Percentiles rank a stretch among this genome's conserved stretches.
Evolutionary conservation across 2,329 filamentous ascomycete species (phyloP).

Genomic region (Xylariaceae sp.): DNA sequence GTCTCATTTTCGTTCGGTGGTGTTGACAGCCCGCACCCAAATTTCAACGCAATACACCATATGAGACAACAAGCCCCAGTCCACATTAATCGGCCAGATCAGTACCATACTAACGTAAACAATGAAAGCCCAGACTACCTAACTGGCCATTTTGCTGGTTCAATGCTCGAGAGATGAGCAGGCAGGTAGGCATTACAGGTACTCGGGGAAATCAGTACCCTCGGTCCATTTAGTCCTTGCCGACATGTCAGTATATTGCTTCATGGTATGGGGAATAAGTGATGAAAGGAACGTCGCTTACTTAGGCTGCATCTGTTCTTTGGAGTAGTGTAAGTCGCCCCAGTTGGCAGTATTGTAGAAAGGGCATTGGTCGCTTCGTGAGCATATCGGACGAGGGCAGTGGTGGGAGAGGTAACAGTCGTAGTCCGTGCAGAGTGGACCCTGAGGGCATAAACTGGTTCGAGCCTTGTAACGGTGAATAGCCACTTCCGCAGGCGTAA

Average conservation of each 20-base stretch:
- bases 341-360: slow-evolving; percentile 29
- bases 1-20: no score
- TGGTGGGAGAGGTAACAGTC: slow-evolving; percentile 35
- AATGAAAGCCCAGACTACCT: background rate
- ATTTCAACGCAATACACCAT: no score
- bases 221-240: slow-evolving; percentile 30
- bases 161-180: background rate
- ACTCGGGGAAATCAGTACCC: slow-evolving; percentile 45
- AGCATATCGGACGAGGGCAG: slow-evolving; percentile 30
- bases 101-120: no score
- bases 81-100: no score
- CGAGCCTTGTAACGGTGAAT: slow-evolving; percentile 35
- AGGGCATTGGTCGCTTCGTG: slow-evolving; percentile 25
- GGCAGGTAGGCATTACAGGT: slow-evolving; percentile 36
- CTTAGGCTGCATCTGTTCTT: slow-evolving; percentile 29
- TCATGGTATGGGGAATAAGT: background rate
- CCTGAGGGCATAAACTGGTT: slow-evolving; percentile 32
- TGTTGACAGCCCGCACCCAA: no score
- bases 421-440: slow-evolving; percentile 32
- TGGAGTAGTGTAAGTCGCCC: slow-evolving; percentile 32
- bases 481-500: slow-evolving; percentile 30
- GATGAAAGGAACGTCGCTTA: slow-evolving; percentile 19
- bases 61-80: no score
- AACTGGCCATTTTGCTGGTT: background rate
- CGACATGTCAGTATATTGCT: slow-evolving; percentile 13